Conservation (phyloP, 2,329 filamentous ascomycete species). For the Cercospora canescens region DNA sequence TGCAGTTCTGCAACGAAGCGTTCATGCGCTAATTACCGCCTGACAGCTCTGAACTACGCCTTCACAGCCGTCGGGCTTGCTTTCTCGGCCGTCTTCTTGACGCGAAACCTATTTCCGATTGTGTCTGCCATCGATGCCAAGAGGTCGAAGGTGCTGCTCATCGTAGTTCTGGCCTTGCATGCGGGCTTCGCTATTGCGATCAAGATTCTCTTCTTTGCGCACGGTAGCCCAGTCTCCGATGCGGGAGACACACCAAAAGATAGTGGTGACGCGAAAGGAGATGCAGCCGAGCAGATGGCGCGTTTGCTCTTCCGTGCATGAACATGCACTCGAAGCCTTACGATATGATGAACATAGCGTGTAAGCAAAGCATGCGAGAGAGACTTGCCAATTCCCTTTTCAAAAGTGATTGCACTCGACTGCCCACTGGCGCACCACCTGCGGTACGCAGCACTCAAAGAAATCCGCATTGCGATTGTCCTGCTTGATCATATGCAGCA, state of each 20-base stretch:
- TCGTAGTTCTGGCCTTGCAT: constrained; percentile 82
- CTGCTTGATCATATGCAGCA: neutral
- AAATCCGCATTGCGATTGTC: neutral
- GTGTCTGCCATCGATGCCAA: constrained; percentile 90
- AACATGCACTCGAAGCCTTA: neutral
- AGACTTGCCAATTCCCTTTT: neutral
- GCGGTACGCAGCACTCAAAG: no score
- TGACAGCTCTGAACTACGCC: constrained; percentile 76
- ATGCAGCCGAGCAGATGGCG: constrained; percentile 15
- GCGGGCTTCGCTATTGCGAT: constrained; percentile 89
- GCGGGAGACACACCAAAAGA: constrained; percentile 15
- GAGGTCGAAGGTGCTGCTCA: constrained; percentile 81
- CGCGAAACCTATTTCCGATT: constrained; percentile 81
- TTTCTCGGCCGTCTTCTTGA: constrained; percentile 77
- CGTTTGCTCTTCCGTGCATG: constrained; percentile 14
- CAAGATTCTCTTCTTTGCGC: constrained; percentile 94
- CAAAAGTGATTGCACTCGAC: no score
- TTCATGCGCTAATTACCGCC: constrained; percentile 13
- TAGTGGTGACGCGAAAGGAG: constrained; percentile 5
- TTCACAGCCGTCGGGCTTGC: constrained; percentile 88
- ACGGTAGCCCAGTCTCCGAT: constrained; percentile 38
- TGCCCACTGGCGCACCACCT: no score
- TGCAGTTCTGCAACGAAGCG: no score
- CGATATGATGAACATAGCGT: neutral
- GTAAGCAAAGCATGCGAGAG: neutral